Conservation (phyloP, 2,329 filamentous ascomycete species). For the Penicillium sumatraense region DNA sequence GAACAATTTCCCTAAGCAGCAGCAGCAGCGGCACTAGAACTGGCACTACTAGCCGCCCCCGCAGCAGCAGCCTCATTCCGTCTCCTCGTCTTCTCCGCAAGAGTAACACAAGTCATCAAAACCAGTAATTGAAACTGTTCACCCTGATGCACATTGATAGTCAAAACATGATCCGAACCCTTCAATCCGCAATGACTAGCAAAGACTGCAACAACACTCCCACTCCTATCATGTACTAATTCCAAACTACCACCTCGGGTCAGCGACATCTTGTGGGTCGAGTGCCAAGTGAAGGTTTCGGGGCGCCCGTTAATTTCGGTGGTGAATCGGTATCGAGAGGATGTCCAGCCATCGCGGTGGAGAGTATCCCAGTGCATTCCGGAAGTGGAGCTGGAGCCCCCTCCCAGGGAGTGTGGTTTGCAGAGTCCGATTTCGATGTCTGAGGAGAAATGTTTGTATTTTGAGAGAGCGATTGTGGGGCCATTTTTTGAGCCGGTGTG, state of each 20-base stretch:
- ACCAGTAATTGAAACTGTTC: conserved; percentile 36
- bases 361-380: conserved; percentile 39
- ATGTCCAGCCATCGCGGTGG: conserved; percentile 27
- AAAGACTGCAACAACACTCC: conserved; percentile 37
- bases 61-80: conserved; percentile 18
- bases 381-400: conserved; percentile 9
- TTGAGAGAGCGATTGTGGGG: conserved; percentile 34
- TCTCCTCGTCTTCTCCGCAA: conserved; percentile 32
- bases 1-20: too few species aligned
- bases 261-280: conserved; percentile 28
- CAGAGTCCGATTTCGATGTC: conserved; percentile 39
- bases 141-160: conserved; percentile 32
- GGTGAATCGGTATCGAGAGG: conserved; percentile 35
- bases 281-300: conserved; percentile 39
- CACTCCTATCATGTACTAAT: conserved; percentile 36
- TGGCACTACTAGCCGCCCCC: conserved; percentile 10
- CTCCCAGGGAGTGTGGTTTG: too few species aligned
- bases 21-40: not conserved
- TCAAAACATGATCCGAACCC: conserved; percentile 37
- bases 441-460: conserved; percentile 39
- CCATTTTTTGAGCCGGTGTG: conserved; percentile 32
- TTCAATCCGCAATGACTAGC: conserved; percentile 28
- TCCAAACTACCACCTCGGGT: conserved; percentile 32
- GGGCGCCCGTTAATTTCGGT: conserved; percentile 22
- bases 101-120: conserved; percentile 27